Evolutionary conservation across 2,329 filamentous ascomycete genomes (phyloP).

Genomic region (Bipolaris victoriae): DNA sequence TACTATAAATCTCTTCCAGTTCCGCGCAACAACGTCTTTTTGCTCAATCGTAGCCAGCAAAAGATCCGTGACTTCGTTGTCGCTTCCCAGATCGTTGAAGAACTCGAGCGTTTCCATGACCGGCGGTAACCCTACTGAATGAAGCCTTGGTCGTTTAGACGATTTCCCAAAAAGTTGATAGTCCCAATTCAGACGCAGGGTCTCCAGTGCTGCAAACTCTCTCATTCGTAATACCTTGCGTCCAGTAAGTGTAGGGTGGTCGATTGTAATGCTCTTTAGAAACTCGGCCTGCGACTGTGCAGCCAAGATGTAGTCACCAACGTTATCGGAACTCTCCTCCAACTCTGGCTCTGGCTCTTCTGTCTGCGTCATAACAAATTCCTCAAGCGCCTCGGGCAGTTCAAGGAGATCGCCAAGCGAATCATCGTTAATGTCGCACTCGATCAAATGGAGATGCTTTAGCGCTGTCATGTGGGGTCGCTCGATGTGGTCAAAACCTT

Average conservation of each 20-base stretch:
- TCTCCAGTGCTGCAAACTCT: conserved; percentile 34
- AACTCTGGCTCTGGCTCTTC: conserved; percentile 40
- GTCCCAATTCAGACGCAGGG: conserved; percentile 40
- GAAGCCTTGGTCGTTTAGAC: conserved; percentile 39
- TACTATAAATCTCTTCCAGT: conserved; percentile 33
- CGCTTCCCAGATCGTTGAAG: conserved; percentile 42
- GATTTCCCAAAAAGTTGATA: conserved; percentile 43
- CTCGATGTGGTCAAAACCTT: conserved; percentile 41
- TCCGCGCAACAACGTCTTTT: conserved; percentile 33
- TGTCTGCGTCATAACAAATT: conserved; percentile 42
- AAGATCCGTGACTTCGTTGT: conserved; percentile 39
- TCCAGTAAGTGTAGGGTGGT: conserved; percentile 35
- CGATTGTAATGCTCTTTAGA: conserved; percentile 38
- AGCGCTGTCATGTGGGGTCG: conserved; percentile 38
- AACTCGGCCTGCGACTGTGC: conserved; percentile 38
- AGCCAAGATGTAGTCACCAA: conserved; percentile 41
- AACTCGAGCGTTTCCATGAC: conserved; percentile 38
- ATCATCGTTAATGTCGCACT: conserved; percentile 45
- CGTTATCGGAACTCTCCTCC: conserved; percentile 42
- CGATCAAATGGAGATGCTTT: conserved; percentile 36
- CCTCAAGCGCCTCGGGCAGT: conserved; percentile 38
- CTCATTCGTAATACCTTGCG: conserved; percentile 40
- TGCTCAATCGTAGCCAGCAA: conserved; percentile 36
- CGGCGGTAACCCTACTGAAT: conserved; percentile 40
- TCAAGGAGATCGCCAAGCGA: conserved; percentile 40